phyloP scores from a whole-genome alignment of 225 moss, liverwort and hornwort species.

The Marchantia polymorpha region DNA sequence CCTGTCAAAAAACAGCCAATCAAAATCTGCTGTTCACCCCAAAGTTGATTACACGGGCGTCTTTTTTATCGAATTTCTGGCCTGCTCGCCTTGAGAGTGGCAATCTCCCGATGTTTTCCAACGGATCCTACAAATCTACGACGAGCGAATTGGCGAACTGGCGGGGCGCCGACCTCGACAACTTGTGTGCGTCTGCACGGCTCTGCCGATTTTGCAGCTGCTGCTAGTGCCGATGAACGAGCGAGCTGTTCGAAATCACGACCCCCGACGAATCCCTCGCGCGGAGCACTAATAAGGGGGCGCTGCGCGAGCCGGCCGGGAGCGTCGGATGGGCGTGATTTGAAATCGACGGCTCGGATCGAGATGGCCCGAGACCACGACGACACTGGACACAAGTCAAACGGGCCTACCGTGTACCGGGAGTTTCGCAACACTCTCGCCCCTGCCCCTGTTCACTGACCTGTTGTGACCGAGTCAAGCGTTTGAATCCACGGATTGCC shows the following conservation, averaged over 20 bases:
- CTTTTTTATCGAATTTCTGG: not conserved
- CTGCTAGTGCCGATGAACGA: constrained; percentile 1
- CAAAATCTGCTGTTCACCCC: not conserved
- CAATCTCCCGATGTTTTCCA: not conserved
- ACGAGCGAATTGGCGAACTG: not conserved
- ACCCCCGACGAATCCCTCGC: not conserved
- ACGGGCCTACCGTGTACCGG: constrained; percentile 3
- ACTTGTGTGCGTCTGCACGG: not conserved
- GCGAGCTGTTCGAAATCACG: not conserved
- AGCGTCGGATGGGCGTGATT: constrained; percentile 6
- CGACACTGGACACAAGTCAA: constrained; percentile 7
- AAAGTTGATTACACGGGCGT: not conserved
- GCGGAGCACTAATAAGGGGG: not conserved
- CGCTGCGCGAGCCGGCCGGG: not conserved
- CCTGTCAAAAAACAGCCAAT: too few relatives aligned
- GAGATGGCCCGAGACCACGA: not conserved
- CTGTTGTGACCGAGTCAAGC: not conserved
- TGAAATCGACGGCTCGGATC: constrained; percentile 6
- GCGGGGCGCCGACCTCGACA: not conserved
- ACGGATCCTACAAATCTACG: not conserved
- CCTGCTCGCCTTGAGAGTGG: not conserved
- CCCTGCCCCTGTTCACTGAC: not conserved
- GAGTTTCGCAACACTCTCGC: not conserved
- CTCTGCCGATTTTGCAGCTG: not conserved
- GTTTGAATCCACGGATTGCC: not conserved